phyloP scores from a whole-genome alignment of 768 basidiomycete genomes.

The Porpolomopsis calyptriformis region DNA sequence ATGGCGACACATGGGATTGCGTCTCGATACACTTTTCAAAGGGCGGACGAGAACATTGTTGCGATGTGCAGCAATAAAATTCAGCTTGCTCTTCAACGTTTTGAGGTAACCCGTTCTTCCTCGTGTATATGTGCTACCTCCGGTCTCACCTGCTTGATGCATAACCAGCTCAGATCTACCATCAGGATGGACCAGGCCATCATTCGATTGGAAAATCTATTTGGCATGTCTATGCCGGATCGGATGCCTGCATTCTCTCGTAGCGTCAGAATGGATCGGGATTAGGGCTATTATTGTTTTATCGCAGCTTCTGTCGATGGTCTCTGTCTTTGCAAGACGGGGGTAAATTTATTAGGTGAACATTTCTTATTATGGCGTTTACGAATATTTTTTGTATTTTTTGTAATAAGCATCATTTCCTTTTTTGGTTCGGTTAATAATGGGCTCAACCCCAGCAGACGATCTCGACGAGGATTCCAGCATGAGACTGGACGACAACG shows the following conservation, averaged over 20 bases:
- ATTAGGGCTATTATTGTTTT: too few relatives aligned
- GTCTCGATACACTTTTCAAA: not conserved
- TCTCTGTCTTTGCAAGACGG: too few relatives aligned
- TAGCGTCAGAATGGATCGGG: too few relatives aligned
- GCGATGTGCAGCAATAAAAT: not conserved
- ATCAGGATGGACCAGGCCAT: not conserved
- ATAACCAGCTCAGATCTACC: not conserved
- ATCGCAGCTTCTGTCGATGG: too few relatives aligned
- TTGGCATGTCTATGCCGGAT: not conserved
- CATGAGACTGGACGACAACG: conserved; percentile 11
- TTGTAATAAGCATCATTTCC: too few relatives aligned
- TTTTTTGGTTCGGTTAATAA: too few relatives aligned
- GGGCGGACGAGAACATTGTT: conserved; percentile 6
- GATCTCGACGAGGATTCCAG: not conserved
- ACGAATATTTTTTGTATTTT: too few relatives aligned
- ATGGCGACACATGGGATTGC: not conserved
- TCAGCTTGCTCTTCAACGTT: not conserved
- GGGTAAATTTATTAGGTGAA: too few relatives aligned
- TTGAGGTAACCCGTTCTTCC: conserved; percentile 1
- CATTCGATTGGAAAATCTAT: not conserved
- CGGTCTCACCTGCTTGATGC: not conserved
- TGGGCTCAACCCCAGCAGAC: too few relatives aligned
- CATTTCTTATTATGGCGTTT: too few relatives aligned
- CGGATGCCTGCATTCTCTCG: too few relatives aligned
- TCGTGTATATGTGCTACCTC: not conserved